Percentiles rank a stretch among this genome's conserved stretches.
These are phyloP conservation scores for Tolypocladium paradoxum DNA, from an alignment of 2,329 filamentous ascomycete species.

Conservation along the genomic window DNA sequence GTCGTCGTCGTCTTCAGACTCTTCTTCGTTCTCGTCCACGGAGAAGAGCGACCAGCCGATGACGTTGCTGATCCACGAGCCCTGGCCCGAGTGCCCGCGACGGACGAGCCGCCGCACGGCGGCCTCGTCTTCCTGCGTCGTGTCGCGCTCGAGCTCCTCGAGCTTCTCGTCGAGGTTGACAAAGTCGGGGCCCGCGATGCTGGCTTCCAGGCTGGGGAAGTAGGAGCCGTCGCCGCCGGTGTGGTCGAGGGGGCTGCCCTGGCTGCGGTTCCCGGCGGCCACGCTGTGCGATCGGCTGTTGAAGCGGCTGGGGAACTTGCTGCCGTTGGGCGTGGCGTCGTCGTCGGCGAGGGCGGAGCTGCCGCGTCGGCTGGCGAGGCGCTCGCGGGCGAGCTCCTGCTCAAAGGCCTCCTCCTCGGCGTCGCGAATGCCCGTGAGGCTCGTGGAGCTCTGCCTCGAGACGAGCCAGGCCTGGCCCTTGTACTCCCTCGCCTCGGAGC, in stretches of 20 bases:
- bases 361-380: slow-evolving; percentile 34
- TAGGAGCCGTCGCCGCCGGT: slow-evolving; percentile 28
- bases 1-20: slow-evolving; percentile 31
- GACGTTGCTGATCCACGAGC: slow-evolving; percentile 48
- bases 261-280: slow-evolving; percentile 21
- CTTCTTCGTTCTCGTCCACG: slow-evolving; percentile 49
- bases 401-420: slow-evolving; percentile 43
- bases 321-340: slow-evolving; percentile 26
- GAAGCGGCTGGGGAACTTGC: slow-evolving; percentile 37
- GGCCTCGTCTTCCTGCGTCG: slow-evolving; percentile 45
- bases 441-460: slow-evolving; percentile 55
- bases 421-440: slow-evolving; percentile 40
- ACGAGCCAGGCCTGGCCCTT: slow-evolving; percentile 61
- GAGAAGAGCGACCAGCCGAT: slow-evolving; percentile 52
- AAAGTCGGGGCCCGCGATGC: slow-evolving; percentile 47
- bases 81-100: slow-evolving; percentile 38
- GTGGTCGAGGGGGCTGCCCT: slow-evolving; percentile 33
- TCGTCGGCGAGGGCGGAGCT: slow-evolving; percentile 30
- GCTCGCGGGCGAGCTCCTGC: slow-evolving; percentile 38
- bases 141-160: slow-evolving; percentile 41
- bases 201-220: slow-evolving; percentile 26
- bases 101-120: slow-evolving; percentile 46
- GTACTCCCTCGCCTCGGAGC: slow-evolving; percentile 50
- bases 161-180: slow-evolving; percentile 50
- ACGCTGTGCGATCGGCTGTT: slow-evolving; percentile 31